Evolutionary conservation across 352 stramenopile species (phyloP).

Genomic region (Phytopythium helicoides): DNA sequence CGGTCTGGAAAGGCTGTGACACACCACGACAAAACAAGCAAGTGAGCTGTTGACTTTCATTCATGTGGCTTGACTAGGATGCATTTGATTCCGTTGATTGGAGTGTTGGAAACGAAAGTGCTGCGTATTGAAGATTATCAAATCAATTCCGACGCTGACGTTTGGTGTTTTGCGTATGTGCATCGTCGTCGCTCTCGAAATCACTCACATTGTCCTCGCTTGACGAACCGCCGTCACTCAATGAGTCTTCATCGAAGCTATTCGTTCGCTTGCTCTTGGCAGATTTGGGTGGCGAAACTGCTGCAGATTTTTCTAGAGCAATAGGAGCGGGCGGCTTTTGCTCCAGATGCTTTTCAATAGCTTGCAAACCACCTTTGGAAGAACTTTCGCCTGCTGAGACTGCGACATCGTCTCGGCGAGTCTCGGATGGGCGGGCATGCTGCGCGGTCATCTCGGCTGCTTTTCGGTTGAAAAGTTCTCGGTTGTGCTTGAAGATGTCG

Average conservation of each 20-base stretch:
- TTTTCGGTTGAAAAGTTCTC: constrained; percentile 65
- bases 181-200: constrained; percentile 15
- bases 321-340: neutral
- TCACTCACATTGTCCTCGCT: constrained; percentile 30
- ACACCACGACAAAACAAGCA: neutral
- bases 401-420: neutral
- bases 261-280: constrained; percentile 9
- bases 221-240: constrained; percentile 38
- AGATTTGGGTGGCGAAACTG: neutral
- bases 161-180: constrained; percentile 7
- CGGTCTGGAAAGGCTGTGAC: constrained; percentile 4
- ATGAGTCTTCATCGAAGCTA: constrained; percentile 28
- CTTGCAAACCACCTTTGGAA: too few relatives aligned
- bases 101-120: neutral
- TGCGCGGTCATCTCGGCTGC: constrained; percentile 57
- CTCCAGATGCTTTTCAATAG: too few relatives aligned
- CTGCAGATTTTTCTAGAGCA: neutral
- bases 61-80: neutral
- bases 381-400: neutral
- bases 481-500: constrained; percentile 77
- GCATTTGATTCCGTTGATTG: neutral
- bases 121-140: neutral
- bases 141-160: constrained; percentile 8
- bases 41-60: neutral
- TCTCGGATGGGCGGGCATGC: constrained; percentile 30